phyloP scores from a whole-genome alignment of 768 basidiomycete species.

The Rhodotorula diobovata region DNA sequence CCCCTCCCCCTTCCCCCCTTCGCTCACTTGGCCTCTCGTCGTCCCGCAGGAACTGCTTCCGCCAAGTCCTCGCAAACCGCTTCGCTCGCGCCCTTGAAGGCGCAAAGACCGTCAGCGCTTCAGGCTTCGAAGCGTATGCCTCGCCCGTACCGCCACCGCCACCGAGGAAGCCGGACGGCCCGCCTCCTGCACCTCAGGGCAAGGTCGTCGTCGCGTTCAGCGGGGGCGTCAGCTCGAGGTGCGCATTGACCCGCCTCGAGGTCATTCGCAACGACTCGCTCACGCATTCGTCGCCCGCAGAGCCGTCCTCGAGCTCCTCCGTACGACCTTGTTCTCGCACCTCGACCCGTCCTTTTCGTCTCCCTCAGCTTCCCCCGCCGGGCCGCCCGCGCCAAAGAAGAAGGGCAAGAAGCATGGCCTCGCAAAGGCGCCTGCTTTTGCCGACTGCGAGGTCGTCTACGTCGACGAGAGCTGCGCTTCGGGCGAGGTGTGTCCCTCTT shows the following conservation, averaged over 20 bases:
- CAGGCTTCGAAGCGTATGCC: neutral
- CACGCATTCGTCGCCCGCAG: neutral
- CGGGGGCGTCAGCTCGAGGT: neutral
- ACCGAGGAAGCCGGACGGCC: too few species aligned
- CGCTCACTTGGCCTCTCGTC: neutral
- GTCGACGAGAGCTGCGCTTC: constrained; percentile 20
- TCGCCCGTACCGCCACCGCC: neutral
- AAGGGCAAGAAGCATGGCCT: constrained; percentile 7
- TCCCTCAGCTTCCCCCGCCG: neutral
- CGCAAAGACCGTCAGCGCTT: neutral
- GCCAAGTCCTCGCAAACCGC: neutral
- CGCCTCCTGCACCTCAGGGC: neutral
- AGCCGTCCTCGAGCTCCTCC: constrained; percentile 36
- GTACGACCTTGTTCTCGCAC: constrained; percentile 4
- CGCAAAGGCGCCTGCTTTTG: neutral
- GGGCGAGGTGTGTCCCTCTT: neutral
- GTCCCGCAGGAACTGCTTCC: neutral
- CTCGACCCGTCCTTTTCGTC: neutral
- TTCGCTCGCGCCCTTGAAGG: neutral
- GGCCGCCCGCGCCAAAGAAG: neutral
- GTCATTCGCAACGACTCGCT: neutral
- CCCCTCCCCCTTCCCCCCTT: neutral
- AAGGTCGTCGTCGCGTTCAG: constrained; percentile 2
- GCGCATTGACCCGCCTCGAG: neutral
- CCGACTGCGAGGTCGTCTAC: constrained; percentile 11